Conservation (phyloP, 1,284 basidiomycete species). For the Wallemia ichthyophaga region DNA sequence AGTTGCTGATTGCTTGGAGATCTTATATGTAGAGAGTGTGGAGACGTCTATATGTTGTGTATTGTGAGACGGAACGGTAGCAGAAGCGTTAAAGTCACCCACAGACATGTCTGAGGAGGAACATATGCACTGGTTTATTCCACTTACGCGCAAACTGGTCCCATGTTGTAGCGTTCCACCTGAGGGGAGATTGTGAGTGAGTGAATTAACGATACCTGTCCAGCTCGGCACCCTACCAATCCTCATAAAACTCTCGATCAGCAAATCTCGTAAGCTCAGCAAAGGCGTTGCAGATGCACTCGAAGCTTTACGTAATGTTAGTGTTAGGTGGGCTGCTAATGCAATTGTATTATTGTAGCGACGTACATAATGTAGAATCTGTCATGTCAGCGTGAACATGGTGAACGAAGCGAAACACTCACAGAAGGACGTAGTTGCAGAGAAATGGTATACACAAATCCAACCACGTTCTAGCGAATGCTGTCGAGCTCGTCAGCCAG, state of each 20-base stretch:
- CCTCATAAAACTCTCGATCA: constrained; percentile 86
- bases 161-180: constrained; percentile 89
- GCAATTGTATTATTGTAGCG: no score
- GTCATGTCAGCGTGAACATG: background rate
- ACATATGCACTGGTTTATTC: constrained; percentile 71
- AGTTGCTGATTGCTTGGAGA: constrained; percentile 51
- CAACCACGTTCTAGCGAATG: constrained; percentile 41
- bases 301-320: constrained; percentile 24
- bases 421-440: constrained; percentile 21
- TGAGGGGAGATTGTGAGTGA: constrained; percentile 9
- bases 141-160: constrained; percentile 90
- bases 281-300: constrained; percentile 85
- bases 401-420: constrained; percentile 3
- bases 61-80: background rate
- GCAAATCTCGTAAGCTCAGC: constrained; percentile 58
- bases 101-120: constrained; percentile 74
- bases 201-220: background rate
- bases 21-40: constrained; percentile 40
- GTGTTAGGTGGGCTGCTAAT: no score
- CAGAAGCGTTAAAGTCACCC: background rate
- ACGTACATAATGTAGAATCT: constrained; percentile 59
- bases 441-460: constrained; percentile 84
- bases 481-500: no score
- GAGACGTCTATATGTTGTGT: constrained; percentile 26
- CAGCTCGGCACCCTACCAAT: constrained; percentile 34